phyloP scores from a whole-genome alignment of 306 rosid genomes.

The Canavalia ensiformis region DNA sequence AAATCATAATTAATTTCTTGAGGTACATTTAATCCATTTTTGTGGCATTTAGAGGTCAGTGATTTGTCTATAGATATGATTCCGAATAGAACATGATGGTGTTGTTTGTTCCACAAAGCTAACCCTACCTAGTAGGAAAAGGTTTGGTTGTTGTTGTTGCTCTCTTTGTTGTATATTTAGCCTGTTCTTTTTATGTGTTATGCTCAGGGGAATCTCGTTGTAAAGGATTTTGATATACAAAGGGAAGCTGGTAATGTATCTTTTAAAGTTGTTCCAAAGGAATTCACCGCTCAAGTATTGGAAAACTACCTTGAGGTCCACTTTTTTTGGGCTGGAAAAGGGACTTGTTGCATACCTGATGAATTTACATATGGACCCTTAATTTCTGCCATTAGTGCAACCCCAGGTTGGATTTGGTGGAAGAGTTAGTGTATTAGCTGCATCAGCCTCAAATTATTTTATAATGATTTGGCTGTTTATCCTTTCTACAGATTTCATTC shows the following conservation, averaged over 20 bases:
- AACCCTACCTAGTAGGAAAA: background rate
- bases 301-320: conserved; percentile 67
- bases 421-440: background rate
- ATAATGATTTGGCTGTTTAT: background rate
- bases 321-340: conserved; percentile 78
- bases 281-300: conserved; percentile 49
- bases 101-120: background rate
- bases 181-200: background rate
- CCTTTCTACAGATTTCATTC: conserved; percentile 56
- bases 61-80: background rate
- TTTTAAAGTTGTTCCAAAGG: conserved; percentile 33
- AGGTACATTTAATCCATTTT: background rate
- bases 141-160: background rate
- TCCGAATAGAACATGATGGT: background rate
- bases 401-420: conserved; percentile 47
- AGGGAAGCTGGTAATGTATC: conserved; percentile 59
- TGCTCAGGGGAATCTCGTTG: conserved; percentile 48
- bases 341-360: conserved; percentile 64
- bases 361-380: conserved; percentile 64
- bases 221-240: conserved; percentile 60
- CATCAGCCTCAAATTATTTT: background rate
- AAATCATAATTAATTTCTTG: background rate
- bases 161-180: background rate
- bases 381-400: conserved; percentile 66
- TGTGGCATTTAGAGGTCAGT: background rate